Conservation (phyloP, 257 asterid genomes). For the Primulina eburnea region DNA sequence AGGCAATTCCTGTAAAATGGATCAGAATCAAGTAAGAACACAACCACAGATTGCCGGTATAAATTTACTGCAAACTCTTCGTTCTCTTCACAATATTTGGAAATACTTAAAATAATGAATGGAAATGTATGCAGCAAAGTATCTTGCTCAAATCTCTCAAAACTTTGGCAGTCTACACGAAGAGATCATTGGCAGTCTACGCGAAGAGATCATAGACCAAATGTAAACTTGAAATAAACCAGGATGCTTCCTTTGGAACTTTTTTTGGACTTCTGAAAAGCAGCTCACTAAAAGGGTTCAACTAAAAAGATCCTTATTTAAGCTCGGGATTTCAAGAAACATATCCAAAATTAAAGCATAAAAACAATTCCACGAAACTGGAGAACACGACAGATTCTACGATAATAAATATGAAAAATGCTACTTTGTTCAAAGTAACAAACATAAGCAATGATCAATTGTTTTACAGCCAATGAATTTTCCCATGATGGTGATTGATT, state of each 20-base stretch:
- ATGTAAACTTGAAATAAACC: background rate
- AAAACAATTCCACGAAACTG: background rate
- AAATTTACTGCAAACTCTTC: too few relatives aligned
- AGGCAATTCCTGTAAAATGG: conserved; percentile 66
- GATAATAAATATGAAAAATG: background rate
- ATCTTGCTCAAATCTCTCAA: background rate
- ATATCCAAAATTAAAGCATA: background rate
- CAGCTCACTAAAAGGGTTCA: background rate
- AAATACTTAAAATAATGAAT: too few relatives aligned
- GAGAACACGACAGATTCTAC: background rate
- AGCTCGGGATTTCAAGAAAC: background rate
- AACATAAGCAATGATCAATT: background rate
- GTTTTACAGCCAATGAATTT: background rate
- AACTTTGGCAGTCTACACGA: background rate
- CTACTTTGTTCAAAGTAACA: background rate
- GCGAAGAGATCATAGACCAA: background rate
- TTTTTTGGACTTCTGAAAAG: background rate
- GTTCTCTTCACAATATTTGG: background rate
- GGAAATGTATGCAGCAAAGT: background rate
- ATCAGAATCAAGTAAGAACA: conserved; percentile 14
- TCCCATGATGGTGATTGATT: background rate
- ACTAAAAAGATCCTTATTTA: background rate
- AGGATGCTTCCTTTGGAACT: background rate
- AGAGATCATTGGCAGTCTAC: background rate
- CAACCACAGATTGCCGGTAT: background rate